These are phyloP conservation scores for Primulina huaijiensis DNA, from an alignment of 257 asterid species.

Conservation along the genomic window DNA sequence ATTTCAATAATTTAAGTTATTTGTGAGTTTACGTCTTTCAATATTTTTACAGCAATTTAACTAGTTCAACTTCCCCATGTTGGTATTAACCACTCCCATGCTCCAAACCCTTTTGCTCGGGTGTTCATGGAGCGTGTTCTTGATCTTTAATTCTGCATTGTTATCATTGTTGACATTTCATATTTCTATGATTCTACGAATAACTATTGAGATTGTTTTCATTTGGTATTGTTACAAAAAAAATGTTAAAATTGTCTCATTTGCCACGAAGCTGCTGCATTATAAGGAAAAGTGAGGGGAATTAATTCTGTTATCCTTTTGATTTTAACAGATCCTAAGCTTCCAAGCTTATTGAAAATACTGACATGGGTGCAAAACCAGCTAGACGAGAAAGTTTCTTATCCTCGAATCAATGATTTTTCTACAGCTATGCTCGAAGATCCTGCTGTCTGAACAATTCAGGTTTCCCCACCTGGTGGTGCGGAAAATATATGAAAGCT, in stretches of 20 bases:
- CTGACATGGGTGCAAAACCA: slow-evolving; percentile 73
- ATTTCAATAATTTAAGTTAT: not conserved
- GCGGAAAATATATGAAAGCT: not conserved
- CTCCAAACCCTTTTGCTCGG: not conserved
- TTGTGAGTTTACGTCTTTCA: not conserved
- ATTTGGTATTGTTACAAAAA: too few species aligned
- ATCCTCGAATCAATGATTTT: slow-evolving; percentile 67
- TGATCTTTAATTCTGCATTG: not conserved
- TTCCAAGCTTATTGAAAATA: slow-evolving; percentile 82
- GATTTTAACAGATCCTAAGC: slow-evolving; percentile 72
- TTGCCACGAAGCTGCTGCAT: not conserved
- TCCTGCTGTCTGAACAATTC: slow-evolving; percentile 28
- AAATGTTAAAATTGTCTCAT: slow-evolving; percentile 2
- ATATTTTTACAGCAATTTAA: not conserved
- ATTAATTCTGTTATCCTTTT: slow-evolving; percentile 3
- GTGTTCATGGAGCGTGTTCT: not conserved
- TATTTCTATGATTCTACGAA: not conserved
- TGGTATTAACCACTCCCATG: not conserved
- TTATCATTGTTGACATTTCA: not conserved
- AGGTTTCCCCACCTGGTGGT: not conserved
- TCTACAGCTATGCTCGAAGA: slow-evolving; percentile 75
- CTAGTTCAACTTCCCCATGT: not conserved
- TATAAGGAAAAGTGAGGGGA: not conserved
- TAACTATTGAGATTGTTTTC: not conserved
- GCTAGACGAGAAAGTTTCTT: slow-evolving; percentile 71